phyloP scores from a whole-genome alignment of 78 protist species.

The Pigoraptor vietnamica region DNA sequence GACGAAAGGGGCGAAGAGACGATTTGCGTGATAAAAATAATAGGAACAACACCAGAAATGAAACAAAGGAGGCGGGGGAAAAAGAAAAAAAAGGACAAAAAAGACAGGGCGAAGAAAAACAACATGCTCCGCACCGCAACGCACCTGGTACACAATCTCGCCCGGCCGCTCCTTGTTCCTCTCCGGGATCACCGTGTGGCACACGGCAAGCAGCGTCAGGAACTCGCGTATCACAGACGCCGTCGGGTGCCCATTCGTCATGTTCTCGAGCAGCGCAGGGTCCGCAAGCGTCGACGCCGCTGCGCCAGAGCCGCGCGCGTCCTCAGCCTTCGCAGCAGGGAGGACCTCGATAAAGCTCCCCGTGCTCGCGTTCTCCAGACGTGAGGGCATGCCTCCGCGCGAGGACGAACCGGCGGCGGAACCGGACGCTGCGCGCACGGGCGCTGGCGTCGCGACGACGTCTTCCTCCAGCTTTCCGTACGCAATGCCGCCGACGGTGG shows the following conservation, averaged over 20 bases:
- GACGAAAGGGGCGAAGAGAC: no score
- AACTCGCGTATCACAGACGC: conserved; percentile 18
- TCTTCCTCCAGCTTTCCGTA: neutral
- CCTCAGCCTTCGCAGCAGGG: no score
- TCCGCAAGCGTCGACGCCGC: neutral
- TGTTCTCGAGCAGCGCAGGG: conserved; percentile 12
- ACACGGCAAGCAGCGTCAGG: conserved; percentile 44
- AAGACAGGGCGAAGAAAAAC: neutral
- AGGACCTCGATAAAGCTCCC: neutral
- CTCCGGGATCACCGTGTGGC: conserved; percentile 69
- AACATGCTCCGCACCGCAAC: neutral
- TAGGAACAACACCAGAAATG: no score
- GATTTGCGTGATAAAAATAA: no score
- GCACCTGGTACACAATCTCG: conserved; percentile 11
- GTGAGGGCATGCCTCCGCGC: neutral
- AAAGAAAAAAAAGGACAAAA: neutral
- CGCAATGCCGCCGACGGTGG: neutral
- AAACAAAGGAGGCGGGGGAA: no score
- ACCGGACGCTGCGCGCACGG: no score
- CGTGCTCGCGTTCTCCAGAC: neutral
- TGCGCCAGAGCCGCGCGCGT: no score
- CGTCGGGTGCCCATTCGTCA: conserved; percentile 4
- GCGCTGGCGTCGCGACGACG: neutral
- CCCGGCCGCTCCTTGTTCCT: neutral
- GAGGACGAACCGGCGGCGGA: no score